phyloP scores from a whole-genome alignment of 2,329 filamentous ascomycete genomes.

The Cordyceps cateniannulata region DNA sequence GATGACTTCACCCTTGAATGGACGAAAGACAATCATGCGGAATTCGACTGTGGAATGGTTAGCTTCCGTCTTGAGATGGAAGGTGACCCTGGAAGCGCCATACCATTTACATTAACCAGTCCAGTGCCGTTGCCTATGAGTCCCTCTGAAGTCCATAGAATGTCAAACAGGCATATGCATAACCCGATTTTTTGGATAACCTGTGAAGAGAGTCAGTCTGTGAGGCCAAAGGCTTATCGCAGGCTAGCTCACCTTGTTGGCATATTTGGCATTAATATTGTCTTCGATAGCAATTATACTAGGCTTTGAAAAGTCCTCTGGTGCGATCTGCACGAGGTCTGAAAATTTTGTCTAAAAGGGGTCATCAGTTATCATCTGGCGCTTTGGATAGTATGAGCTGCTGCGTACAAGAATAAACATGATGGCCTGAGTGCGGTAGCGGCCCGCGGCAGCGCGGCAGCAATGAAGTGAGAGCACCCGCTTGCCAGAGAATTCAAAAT shows the following conservation, averaged over 20 bases:
- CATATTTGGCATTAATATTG: conserved; percentile 94
- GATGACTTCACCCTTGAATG: conserved; percentile 91
- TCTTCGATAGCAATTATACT: conserved; percentile 86
- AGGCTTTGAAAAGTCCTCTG: conserved; percentile 78
- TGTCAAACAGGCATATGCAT: conserved; percentile 87
- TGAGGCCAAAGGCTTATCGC: not conserved
- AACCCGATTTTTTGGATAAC: conserved; percentile 91
- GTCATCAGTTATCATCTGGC: not conserved
- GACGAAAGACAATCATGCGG: conserved; percentile 85
- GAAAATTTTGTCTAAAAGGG: conserved; percentile 73
- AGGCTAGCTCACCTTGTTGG: conserved; percentile 63
- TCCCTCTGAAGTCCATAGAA: conserved; percentile 84
- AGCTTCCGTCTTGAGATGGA: not conserved
- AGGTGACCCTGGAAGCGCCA: not conserved
- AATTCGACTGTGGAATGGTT: conserved; percentile 60
- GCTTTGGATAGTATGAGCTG: not conserved
- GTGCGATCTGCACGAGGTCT: conserved; percentile 88
- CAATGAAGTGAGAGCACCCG: not conserved
- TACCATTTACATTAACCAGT: conserved; percentile 89
- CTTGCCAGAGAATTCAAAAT: too few relatives aligned
- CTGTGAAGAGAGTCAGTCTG: conserved; percentile 28
- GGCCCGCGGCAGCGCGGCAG: not conserved
- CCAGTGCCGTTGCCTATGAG: conserved; percentile 90
- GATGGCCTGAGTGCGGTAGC: not conserved
- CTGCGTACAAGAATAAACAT: conserved; percentile 47